Conservation (phyloP, 2,329 filamentous ascomycete genomes). For the Clarireedia paspali region DNA sequence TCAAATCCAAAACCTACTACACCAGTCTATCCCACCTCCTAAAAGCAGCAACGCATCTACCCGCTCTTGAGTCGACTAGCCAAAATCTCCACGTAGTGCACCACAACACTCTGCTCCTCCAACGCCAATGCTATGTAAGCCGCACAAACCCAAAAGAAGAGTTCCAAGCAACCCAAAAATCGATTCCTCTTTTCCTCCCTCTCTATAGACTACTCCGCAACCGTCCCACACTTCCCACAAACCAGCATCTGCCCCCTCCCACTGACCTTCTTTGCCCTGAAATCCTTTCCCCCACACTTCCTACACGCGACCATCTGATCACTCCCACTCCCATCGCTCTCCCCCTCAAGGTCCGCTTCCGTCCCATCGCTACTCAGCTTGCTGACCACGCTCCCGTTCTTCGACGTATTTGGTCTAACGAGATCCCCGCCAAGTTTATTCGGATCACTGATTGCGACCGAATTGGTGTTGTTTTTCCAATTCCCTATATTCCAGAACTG, state of each 20-base stretch:
- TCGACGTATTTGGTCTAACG: constrained; percentile 14
- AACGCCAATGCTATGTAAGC: too few species aligned
- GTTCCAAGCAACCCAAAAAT: too few species aligned
- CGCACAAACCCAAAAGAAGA: too few species aligned
- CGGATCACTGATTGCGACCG: constrained; percentile 10
- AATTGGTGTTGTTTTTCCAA: constrained; percentile 33
- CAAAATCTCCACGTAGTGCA: too few species aligned
- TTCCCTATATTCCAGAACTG: constrained; percentile 52
- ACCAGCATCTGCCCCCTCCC: constrained; percentile 47
- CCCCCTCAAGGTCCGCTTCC: constrained; percentile 28
- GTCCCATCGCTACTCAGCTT: constrained; percentile 46
- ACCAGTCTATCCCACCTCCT: too few species aligned
- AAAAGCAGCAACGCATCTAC: too few species aligned
- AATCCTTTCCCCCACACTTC: constrained; percentile 53
- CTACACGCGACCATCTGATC: constrained; percentile 41
- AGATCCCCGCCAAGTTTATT: constrained; percentile 17
- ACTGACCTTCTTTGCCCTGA: constrained; percentile 50
- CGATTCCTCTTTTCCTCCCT: too few species aligned
- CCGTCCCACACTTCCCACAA: constrained; percentile 48
- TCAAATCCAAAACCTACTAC: too few species aligned
- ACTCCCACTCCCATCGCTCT: constrained; percentile 37
- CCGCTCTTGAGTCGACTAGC: too few species aligned
- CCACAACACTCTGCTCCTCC: too few species aligned
- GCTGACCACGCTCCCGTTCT: constrained; percentile 34
- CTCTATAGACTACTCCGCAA: constrained; percentile 12